Evolutionary conservation across 139 green algal species (phyloP).

Genomic region (Eudorina sp.): DNA sequence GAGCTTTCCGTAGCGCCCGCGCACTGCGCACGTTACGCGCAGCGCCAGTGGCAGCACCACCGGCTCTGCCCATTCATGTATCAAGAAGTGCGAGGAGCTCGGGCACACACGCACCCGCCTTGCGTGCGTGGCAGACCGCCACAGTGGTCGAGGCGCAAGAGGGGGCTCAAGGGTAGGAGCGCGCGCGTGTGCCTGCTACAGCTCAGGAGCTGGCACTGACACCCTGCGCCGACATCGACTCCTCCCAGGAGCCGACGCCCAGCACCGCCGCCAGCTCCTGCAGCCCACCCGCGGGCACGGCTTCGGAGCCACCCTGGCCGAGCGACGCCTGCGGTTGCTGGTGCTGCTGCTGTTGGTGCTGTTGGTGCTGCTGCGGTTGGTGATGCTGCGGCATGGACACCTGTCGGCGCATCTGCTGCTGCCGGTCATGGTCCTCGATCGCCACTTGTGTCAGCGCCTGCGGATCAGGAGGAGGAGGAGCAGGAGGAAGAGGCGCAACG

Average conservation of each 20-base stretch:
- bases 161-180: no score
- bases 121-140: no score
- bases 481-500: no score
- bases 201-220: not conserved
- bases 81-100: no score
- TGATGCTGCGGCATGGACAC: not conserved
- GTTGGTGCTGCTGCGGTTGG: not conserved
- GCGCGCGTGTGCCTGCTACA: not conserved
- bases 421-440: conserved; percentile 27
- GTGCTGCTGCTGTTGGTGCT: not conserved
- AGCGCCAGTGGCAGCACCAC: no score
- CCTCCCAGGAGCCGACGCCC: not conserved
- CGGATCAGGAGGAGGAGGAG: no score
- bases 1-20: no score
- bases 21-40: no score
- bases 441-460: conserved; percentile 32
- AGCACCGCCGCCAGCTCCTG: conserved; percentile 16
- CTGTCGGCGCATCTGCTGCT: conserved; percentile 19
- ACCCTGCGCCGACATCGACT: not conserved
- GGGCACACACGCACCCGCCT: no score
- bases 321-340: not conserved
- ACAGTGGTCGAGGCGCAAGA: no score
- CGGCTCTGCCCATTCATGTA: no score
- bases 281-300: not conserved
- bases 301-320: not conserved